phyloP scores from a whole-genome alignment of 345 rosid genomes.

The Hibiscus syriacus region DNA sequence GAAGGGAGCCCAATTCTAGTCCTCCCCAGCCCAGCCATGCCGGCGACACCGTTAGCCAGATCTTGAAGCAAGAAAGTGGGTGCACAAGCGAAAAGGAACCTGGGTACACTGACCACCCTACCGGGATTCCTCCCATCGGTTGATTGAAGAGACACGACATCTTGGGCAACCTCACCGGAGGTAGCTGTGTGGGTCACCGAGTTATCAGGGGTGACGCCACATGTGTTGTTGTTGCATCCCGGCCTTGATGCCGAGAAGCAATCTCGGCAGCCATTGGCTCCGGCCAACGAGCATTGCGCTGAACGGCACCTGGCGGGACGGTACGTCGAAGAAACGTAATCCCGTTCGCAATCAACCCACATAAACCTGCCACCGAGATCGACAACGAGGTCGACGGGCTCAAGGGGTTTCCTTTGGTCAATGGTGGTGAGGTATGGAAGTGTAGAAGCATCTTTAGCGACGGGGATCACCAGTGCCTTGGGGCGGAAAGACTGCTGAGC shows the following conservation, averaged over 20 bases:
- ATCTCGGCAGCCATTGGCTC: slow-evolving; percentile 34
- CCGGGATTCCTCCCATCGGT: slow-evolving; percentile 63
- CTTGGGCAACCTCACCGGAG: slow-evolving; percentile 46
- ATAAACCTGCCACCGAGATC: slow-evolving; percentile 58
- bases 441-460: slow-evolving; percentile 51
- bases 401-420: slow-evolving; percentile 49
- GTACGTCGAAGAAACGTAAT: slow-evolving; percentile 55
- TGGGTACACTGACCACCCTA: slow-evolving; percentile 23
- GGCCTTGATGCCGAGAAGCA: slow-evolving; percentile 49
- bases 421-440: slow-evolving; percentile 53
- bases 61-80: slow-evolving; percentile 36
- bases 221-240: slow-evolving; percentile 70
- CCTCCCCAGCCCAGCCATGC: slow-evolving; percentile 71
- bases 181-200: slow-evolving; percentile 36
- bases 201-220: slow-evolving; percentile 45
- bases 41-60: slow-evolving; percentile 37
- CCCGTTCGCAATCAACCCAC: slow-evolving; percentile 58
- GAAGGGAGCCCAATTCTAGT: slow-evolving; percentile 40
- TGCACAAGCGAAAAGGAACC: slow-evolving; percentile 41
- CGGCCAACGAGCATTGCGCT: slow-evolving; percentile 49
- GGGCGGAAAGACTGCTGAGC: slow-evolving; percentile 59
- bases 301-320: slow-evolving; percentile 40
- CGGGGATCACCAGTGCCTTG: slow-evolving; percentile 48
- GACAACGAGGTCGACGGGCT: slow-evolving; percentile 37
- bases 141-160: slow-evolving; percentile 50